phyloP scores from a whole-genome alignment of 768 basidiomycete species.

The Favolaschia claudopus region DNA sequence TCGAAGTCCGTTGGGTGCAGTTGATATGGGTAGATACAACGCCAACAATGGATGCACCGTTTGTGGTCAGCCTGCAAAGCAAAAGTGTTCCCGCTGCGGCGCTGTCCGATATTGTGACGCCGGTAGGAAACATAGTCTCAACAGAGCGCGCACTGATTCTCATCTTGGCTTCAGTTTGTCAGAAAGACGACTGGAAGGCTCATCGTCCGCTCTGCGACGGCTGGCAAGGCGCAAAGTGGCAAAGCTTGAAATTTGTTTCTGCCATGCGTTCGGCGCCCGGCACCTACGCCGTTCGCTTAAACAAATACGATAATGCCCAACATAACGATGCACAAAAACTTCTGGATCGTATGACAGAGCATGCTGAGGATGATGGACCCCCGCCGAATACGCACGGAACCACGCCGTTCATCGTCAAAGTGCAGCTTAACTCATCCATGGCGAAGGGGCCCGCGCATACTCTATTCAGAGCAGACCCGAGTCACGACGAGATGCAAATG shows the following conservation, averaged over 20 bases:
- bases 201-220: conserved; percentile 18
- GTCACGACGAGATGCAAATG: not conserved
- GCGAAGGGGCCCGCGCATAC: conserved; percentile 1
- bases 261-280: conserved; percentile 2
- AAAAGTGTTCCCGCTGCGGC: conserved; percentile 23
- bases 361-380: not conserved
- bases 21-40: conserved; percentile 19
- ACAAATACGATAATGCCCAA: conserved; percentile 19
- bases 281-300: not conserved
- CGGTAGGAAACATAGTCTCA: not conserved
- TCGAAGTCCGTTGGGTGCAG: conserved; percentile 10
- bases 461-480: not conserved
- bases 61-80: conserved; percentile 22
- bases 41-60: conserved; percentile 23
- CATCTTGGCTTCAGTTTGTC: conserved; percentile 8
- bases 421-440: conserved; percentile 11
- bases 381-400: conserved; percentile 26
- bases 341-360: not conserved
- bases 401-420: conserved; percentile 23
- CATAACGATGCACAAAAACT: conserved; percentile 9
- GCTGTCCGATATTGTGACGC: conserved; percentile 23
- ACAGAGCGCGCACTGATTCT: not conserved
- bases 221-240: conserved; percentile 20
- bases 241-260: conserved; percentile 7
- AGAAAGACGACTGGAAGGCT: conserved; percentile 27